phyloP scores from a whole-genome alignment of 2,329 filamentous ascomycete species.

The Alternaria gaisen region DNA sequence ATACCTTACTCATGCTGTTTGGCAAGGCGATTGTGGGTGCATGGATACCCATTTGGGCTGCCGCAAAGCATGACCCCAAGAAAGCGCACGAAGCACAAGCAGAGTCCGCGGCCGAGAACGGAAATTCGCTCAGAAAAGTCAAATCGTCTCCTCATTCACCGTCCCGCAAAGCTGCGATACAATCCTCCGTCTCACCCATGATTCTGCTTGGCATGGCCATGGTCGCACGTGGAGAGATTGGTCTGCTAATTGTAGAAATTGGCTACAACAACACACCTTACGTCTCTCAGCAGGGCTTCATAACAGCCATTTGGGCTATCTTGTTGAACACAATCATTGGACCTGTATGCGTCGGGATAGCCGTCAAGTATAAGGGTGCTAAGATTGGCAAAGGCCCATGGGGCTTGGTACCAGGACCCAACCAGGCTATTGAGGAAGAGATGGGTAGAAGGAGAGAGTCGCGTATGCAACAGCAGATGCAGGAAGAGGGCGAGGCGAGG shows the following conservation, averaged over 20 bases:
- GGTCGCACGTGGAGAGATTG: conserved; percentile 43
- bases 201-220: conserved; percentile 35
- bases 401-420: conserved; percentile 19
- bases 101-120: conserved; percentile 1
- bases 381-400: conserved; percentile 28
- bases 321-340: conserved; percentile 36
- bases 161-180: conserved; percentile 13
- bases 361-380: conserved; percentile 32
- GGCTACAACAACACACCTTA: conserved; percentile 41
- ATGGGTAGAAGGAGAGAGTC: conserved; percentile 1
- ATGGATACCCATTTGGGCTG: conserved; percentile 20
- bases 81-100: conserved; percentile 14
- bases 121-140: neutral
- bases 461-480: conserved; percentile 11
- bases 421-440: conserved; percentile 9
- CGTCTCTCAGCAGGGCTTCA: conserved; percentile 31
- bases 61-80: conserved; percentile 10
- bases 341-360: conserved; percentile 31
- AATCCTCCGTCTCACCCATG: conserved; percentile 12
- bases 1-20: conserved; percentile 38
- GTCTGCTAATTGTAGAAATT: conserved; percentile 40
- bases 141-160: conserved; percentile 12
- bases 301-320: conserved; percentile 39
- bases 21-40: conserved; percentile 23
- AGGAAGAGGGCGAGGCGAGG: conserved; percentile 9